These are phyloP conservation scores for Xylariaceae sp. DNA, from an alignment of 2,329 filamentous ascomycete species.

Conservation along the genomic window DNA sequence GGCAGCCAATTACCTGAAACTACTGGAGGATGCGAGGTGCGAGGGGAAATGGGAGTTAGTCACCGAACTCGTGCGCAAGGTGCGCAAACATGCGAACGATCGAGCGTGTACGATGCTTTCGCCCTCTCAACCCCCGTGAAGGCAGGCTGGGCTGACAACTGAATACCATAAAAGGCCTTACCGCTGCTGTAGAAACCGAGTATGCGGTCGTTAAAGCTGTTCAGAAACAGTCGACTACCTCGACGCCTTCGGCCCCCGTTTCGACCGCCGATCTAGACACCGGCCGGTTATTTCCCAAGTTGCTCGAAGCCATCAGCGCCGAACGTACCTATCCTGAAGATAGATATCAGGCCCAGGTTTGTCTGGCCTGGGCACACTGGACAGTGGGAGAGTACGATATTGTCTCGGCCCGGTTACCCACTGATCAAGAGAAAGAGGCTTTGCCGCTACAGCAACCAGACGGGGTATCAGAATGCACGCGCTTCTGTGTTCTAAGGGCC, in stretches of 20 bases:
- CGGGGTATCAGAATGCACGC: constrained; percentile 67
- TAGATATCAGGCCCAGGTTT: constrained; percentile 73
- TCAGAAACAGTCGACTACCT: constrained; percentile 36
- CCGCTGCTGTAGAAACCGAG: constrained; percentile 65
- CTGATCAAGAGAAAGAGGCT: constrained; percentile 53
- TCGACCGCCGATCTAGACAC: constrained; percentile 43
- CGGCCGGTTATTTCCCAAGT: constrained; percentile 42
- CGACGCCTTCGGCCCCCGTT: constrained; percentile 39
- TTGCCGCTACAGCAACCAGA: constrained; percentile 48
- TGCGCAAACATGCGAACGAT: constrained; percentile 86
- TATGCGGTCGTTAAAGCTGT: constrained; percentile 55
- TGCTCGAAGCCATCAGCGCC: constrained; percentile 53
- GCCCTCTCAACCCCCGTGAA: constrained; percentile 8
- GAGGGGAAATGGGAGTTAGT: constrained; percentile 82
- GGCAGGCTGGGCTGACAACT: constrained; percentile 17
- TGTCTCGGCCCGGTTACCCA: constrained; percentile 58
- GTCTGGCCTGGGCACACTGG: constrained; percentile 82
- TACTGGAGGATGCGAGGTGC: constrained; percentile 81
- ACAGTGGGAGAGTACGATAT: constrained; percentile 62
- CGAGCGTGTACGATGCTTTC: constrained; percentile 63
- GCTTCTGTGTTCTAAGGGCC: constrained; percentile 73
- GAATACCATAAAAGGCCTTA: constrained; percentile 50
- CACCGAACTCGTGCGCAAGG: constrained; percentile 84
- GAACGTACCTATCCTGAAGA: constrained; percentile 52
- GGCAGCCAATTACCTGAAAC: constrained; percentile 72